Base-by-base conservation (phyloP, 2,329 filamentous ascomycete genomes). In the Chaetomium sp. region DNA sequence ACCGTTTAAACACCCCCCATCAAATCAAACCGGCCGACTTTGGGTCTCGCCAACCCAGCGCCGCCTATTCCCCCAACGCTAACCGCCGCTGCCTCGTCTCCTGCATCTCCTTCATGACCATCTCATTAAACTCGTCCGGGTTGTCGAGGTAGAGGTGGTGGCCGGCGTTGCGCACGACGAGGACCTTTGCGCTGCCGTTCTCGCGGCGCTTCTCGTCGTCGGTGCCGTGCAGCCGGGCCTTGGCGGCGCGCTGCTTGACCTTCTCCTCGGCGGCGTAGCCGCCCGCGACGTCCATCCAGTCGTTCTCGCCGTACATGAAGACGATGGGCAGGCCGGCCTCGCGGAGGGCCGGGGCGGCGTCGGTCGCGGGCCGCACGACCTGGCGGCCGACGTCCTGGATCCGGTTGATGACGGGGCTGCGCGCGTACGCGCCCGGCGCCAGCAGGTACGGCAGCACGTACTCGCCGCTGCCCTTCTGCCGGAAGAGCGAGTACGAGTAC, bases 241-340 rank as follows among this genome's bases (percentile, higher is more conserved):
- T 84, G 29, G 79, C 78, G 68, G 85, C 85, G 68, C 89, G 87
- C 64, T 88, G 82, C 66, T 91, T 88, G 13, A 98, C 84, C 75
- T 90, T 93, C 77, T 93, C 86, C 73, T 90, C 86, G 0, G 93
- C 88, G 0, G 90, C 92, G 55, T 88, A 86, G 0, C 95, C 95
- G 31, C 93, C 95, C 0, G 87, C 87, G 9, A 95, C 88, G 70
- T 99, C 95, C 95, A 99, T 99, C 95, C 95, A 99, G 80, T 99
- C 95, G 73, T 95, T 89, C 72, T 98, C 93, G 68, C 95, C 95
- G 74, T 99, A 99, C 90, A 98, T 93, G 75, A 99, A 86, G 9
- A 98, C 85, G 35, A 98, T 82, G 0, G 95, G 94, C 57, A 93
- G 82, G 1, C 93, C 93, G 0, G 84, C 90, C 71, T 87, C 85